phyloP scores from a whole-genome alignment of 2,329 filamentous ascomycete species.

The Fusarium sterilihyphosum region DNA sequence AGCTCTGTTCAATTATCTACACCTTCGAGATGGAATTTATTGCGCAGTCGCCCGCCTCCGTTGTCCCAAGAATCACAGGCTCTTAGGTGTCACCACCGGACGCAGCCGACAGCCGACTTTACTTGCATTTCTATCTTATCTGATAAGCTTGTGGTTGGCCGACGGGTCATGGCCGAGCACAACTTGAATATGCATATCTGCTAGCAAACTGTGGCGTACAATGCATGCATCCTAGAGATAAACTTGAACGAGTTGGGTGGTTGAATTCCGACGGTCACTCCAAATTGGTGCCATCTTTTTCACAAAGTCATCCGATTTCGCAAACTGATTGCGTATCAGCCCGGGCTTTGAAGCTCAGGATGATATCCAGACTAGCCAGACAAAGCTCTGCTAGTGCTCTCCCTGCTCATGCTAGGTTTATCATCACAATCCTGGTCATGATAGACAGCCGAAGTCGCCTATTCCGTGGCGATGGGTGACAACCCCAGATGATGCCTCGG shows the following conservation, averaged over 20 bases:
- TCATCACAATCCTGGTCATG: not conserved
- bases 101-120: slow-evolving; percentile 34
- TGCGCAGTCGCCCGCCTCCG: slow-evolving; percentile 34
- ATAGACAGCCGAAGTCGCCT: not conserved
- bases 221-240: slow-evolving; percentile 28
- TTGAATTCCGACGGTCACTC: not conserved
- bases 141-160: slow-evolving; percentile 23
- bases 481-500: slow-evolving; percentile 4
- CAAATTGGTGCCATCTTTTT: slow-evolving; percentile 5
- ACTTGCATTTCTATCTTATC: slow-evolving; percentile 22
- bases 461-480: slow-evolving; percentile 2
- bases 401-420: not conserved
- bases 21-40: not conserved
- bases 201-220: slow-evolving; percentile 4
- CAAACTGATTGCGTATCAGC: not conserved
- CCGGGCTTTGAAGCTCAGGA: not conserved
- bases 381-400: not conserved
- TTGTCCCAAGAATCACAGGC: not conserved
- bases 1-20: not conserved
- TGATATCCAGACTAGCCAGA: not conserved
- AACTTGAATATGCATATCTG: slow-evolving; percentile 17
- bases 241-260: slow-evolving; percentile 32
- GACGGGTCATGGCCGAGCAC: slow-evolving; percentile 17
- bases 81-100: slow-evolving; percentile 21
- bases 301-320: not conserved